phyloP scores from a whole-genome alignment of 257 asterid species.

The Perilla frutescens region DNA sequence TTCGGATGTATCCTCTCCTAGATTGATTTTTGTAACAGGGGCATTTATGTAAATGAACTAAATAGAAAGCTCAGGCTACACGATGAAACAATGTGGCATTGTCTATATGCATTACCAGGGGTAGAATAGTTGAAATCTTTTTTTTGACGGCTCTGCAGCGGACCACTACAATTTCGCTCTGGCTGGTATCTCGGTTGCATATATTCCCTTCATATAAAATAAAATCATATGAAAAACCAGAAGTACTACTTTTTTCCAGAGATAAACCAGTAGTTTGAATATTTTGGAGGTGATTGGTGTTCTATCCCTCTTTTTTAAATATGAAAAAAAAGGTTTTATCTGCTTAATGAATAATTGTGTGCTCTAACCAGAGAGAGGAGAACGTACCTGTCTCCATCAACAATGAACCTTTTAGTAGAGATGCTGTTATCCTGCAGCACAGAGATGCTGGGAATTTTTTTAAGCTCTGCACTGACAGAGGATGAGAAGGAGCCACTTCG shows the following conservation, averaged over 20 bases:
- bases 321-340: conserved; percentile 3
- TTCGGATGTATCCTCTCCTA: conserved; percentile 84
- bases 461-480: conserved; percentile 51
- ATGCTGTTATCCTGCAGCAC: conserved; percentile 60
- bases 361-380: conserved; percentile 10
- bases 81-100: conserved; percentile 18
- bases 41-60: conserved; percentile 8
- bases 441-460: conserved; percentile 60
- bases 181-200: conserved; percentile 58
- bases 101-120: conserved; percentile 53
- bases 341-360: background rate
- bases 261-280: background rate
- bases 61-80: conserved; percentile 1
- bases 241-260: background rate
- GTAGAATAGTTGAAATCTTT: conserved; percentile 60
- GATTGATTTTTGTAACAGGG: conserved; percentile 32
- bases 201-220: conserved; percentile 66
- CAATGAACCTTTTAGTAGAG: conserved; percentile 56
- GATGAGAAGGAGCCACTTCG: conserved; percentile 55
- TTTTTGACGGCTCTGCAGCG: conserved; percentile 78
- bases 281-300: conserved; percentile 16
- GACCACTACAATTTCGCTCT: conserved; percentile 81
- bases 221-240: background rate
- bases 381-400: conserved; percentile 84
- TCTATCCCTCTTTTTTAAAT: background rate